These are phyloP conservation scores for Penicillium concentricum DNA, from an alignment of 2,329 filamentous ascomycete species.

Conservation along the genomic window DNA sequence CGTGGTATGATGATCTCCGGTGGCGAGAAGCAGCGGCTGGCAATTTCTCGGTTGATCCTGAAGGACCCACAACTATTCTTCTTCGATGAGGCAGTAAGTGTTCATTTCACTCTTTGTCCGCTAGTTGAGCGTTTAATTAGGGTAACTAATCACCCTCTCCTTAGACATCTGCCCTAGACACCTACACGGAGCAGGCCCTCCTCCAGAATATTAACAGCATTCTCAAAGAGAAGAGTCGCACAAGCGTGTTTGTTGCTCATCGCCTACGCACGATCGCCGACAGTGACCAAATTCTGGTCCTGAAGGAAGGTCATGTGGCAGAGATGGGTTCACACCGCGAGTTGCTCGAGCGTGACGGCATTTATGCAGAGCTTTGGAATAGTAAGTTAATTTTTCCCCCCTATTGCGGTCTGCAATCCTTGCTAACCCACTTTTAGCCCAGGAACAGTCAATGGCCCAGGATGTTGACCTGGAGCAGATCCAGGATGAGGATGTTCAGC, in stretches of 20 bases:
- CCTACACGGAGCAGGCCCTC: slow-evolving; percentile 86
- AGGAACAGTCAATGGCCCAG: slow-evolving; percentile 56
- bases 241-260: slow-evolving; percentile 94
- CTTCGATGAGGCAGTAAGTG: slow-evolving; percentile 79
- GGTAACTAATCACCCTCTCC: not conserved
- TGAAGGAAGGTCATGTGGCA: slow-evolving; percentile 79
- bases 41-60: slow-evolving; percentile 76
- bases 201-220: slow-evolving; percentile 93
- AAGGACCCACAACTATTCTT: slow-evolving; percentile 90
- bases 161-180: slow-evolving; percentile 81
- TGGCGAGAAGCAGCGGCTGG: slow-evolving; percentile 88
- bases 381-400: slow-evolving; percentile 54
- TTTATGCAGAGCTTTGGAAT: slow-evolving; percentile 91
- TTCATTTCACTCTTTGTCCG: not conserved
- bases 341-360: slow-evolving; percentile 67
- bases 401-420: too few species aligned
- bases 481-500: not conserved
- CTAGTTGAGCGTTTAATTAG: not conserved
- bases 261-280: slow-evolving; percentile 91
- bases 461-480: slow-evolving; percentile 25
- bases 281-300: slow-evolving; percentile 86
- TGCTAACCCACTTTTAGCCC: slow-evolving; percentile 45
- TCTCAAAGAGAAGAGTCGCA: slow-evolving; percentile 79
- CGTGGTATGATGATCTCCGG: slow-evolving; percentile 95
- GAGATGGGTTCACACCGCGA: slow-evolving; percentile 86